Evolutionary conservation across 352 stramenopile species (phyloP).

Genomic region (Phytophthora pinifolia): DNA sequence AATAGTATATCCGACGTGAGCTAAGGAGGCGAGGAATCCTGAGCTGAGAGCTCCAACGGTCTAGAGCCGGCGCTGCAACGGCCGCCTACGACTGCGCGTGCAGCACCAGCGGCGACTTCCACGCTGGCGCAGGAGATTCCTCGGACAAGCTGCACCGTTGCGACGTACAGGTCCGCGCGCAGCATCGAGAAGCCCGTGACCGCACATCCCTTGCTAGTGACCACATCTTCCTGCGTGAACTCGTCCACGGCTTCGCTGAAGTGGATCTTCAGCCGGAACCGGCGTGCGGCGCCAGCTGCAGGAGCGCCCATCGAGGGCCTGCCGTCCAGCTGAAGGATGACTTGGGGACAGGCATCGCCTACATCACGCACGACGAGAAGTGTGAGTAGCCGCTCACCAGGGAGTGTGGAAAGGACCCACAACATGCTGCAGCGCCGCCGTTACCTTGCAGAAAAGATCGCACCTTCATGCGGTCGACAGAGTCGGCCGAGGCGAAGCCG

Average conservation of each 20-base stretch:
- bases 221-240: constrained; percentile 64
- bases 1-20: too few relatives aligned
- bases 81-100: constrained; percentile 8
- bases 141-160: constrained; percentile 19
- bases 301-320: constrained; percentile 20
- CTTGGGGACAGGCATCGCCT: constrained; percentile 25
- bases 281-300: constrained; percentile 1
- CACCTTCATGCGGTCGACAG: constrained; percentile 70
- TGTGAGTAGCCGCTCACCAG: not conserved
- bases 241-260: constrained; percentile 69
- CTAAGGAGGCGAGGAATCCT: too few relatives aligned
- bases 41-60: constrained; percentile 11
- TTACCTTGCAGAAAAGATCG: constrained; percentile 56
- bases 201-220: constrained; percentile 24
- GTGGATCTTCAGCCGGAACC: constrained; percentile 51
- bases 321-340: constrained; percentile 19
- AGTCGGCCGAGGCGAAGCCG: constrained; percentile 39
- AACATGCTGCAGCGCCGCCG: not conserved
- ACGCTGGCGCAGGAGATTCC: constrained; percentile 5
- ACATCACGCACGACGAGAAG: constrained; percentile 4
- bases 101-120: constrained; percentile 20
- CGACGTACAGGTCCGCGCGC: constrained; percentile 43
- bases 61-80: constrained; percentile 23
- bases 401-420: too few relatives aligned
- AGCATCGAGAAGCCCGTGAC: constrained; percentile 45